A percentile compares a stretch with the other conserved stretches of the same genome.
Conservation (phyloP, 31 red algal species). For the Odonthalia washingtoniensis region DNA sequence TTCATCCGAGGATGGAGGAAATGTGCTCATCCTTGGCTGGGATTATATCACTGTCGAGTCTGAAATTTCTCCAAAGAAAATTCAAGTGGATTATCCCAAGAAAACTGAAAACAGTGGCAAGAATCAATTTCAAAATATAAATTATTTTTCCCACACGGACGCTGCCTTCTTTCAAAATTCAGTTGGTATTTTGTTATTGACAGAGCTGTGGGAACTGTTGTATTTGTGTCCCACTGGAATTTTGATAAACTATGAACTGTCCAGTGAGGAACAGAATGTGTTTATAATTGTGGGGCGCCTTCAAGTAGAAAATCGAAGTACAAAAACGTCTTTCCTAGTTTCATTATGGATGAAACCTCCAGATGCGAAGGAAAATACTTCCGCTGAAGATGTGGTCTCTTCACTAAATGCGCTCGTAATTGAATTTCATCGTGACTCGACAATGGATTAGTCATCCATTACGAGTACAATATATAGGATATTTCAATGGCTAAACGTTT, state of each 20-base stretch:
- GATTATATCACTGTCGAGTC: conserved; percentile 42
- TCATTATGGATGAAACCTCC: too few relatives aligned
- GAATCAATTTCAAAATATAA: background rate
- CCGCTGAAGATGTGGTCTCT: too few relatives aligned
- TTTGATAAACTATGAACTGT: conserved; percentile 64
- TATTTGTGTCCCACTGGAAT: conserved; percentile 61
- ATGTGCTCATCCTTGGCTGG: conserved; percentile 73
- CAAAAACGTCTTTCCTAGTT: too few relatives aligned
- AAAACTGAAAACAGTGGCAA: background rate
- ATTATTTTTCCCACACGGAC: conserved; percentile 11
- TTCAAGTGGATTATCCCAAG: background rate
- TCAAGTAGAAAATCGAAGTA: too few relatives aligned
- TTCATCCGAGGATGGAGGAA: background rate
- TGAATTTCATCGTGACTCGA: too few relatives aligned
- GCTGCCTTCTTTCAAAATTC: conserved; percentile 68
- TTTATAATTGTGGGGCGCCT: too few relatives aligned
- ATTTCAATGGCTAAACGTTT: too few relatives aligned
- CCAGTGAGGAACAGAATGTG: conserved; percentile 37
- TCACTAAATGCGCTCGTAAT: too few relatives aligned
- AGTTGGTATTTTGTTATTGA: conserved; percentile 83
- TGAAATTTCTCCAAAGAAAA: conserved; percentile 7
- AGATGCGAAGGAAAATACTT: too few relatives aligned
- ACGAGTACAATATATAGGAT: too few relatives aligned
- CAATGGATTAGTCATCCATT: too few relatives aligned
- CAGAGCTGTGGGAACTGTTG: conserved; percentile 66